phyloP scores from a whole-genome alignment of 2,329 filamentous ascomycete genomes.

The Pseudogymnoascus sp. region DNA sequence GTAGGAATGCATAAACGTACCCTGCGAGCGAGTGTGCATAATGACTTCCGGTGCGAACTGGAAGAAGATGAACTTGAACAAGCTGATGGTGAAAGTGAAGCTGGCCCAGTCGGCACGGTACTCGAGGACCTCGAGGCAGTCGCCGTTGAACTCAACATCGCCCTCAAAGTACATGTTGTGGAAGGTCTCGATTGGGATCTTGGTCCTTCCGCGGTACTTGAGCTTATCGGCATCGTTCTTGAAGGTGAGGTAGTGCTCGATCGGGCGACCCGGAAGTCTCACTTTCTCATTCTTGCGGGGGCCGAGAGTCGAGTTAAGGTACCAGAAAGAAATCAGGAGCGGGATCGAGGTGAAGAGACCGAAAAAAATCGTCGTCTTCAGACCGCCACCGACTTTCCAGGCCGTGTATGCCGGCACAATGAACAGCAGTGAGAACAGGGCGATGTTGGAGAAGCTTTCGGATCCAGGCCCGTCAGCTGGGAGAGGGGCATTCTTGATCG shows the following conservation, averaged over 20 bases:
- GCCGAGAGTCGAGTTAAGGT: constrained; percentile 68
- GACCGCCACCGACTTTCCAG: constrained; percentile 75
- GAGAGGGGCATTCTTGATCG: constrained; percentile 90
- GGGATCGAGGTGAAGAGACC: constrained; percentile 70
- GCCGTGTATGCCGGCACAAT: constrained; percentile 72
- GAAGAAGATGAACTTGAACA: constrained; percentile 84
- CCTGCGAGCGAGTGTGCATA: constrained; percentile 85
- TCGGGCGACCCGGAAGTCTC: constrained; percentile 72
- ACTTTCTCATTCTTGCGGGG: constrained; percentile 92
- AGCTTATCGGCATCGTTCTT: constrained; percentile 51
- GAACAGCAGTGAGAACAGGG: constrained; percentile 64
- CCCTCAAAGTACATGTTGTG: constrained; percentile 97
- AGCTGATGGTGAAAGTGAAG: constrained; percentile 79
- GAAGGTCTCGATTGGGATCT: constrained; percentile 88
- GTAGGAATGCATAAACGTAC: constrained; percentile 36
- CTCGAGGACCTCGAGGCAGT: constrained; percentile 81
- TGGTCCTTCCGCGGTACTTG: constrained; percentile 71
- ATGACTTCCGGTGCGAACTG: constrained; percentile 85
- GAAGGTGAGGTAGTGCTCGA: constrained; percentile 87
- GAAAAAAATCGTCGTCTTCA: constrained; percentile 85
- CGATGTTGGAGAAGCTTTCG: constrained; percentile 79
- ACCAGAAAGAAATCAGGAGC: constrained; percentile 77
- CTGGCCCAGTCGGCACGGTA: constrained; percentile 96
- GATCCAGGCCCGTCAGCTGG: constrained; percentile 80
- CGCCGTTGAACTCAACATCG: constrained; percentile 91